Evolutionary conservation across 305 asterid genomes (phyloP), one percentile per base, ranked within the genome.

Genomic region (Salvia sclarea): DNA sequence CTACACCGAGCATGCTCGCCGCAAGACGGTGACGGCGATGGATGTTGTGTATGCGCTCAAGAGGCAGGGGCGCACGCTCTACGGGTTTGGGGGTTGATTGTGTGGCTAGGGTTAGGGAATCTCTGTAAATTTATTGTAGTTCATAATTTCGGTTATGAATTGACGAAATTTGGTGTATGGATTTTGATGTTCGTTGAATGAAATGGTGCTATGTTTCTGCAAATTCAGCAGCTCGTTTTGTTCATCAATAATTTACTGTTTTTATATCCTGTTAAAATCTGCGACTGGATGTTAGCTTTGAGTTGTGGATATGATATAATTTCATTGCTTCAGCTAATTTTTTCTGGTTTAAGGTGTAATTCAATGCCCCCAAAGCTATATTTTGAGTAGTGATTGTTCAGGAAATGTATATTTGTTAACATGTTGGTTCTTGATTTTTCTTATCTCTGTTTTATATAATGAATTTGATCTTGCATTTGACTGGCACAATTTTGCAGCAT

Each of bases 31-130:
- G 2, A 79, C 80, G 2, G 83, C 83, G 21, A 79, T 79, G 83
- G 83, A 79, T 8, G 83, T 79, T 9, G 81, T 77, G 1, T 77
- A 77, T 53, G 81, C 81, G 17, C 67, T 77, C 17, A 77, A 77
- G 78, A 79, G 83, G 78, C 83, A 79, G 70, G 83, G 83, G 6
- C 79, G 83, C 31, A 79, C 83, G 5, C 80, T 79, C 13, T 79
- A 79, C 53, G 80, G 83, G 0, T 79, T 79, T 5, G 83, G 83
- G 21, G 80, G 83, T 63, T 78, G 73, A 70, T 54, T 49, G 41
- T 16, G 68, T 28, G 48, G 38, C 18, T 66, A 53, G 71, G 68
- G 21, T 71, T 73, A 57, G 78, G 76, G 70, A 43, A 64, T 64
- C n/a, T 16, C 20, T 78, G 76, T 73, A 73, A 22, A 73, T 73